A percentile compares a stretch with the other conserved stretches of the same genome.
These are phyloP conservation scores for Fusarium incarnatum DNA, from an alignment of 2,329 filamentous ascomycete genomes.

Conservation along the genomic window DNA sequence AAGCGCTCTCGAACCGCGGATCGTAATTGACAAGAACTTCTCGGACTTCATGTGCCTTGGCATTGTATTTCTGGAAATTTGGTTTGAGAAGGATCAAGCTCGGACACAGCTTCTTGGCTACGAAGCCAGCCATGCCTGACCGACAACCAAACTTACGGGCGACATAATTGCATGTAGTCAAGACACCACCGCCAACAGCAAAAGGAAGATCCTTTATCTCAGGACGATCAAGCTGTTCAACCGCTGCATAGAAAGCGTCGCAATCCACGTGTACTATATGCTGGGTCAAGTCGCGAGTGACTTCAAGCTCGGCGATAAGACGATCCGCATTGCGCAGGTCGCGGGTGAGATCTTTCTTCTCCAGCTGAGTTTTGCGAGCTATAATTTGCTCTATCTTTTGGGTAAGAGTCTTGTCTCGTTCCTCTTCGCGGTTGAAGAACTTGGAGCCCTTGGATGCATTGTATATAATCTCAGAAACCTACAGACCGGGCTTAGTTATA, in stretches of 20 bases:
- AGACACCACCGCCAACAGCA: slow-evolving; percentile 80
- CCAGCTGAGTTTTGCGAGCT: slow-evolving; percentile 78
- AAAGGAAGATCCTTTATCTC: slow-evolving; percentile 90
- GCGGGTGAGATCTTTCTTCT: slow-evolving; percentile 77
- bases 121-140: slow-evolving; percentile 95
- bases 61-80: slow-evolving; percentile 90
- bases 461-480: slow-evolving; percentile 95
- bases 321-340: slow-evolving; percentile 84
- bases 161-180: slow-evolving; percentile 84
- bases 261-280: slow-evolving; percentile 93
- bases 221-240: slow-evolving; percentile 85
- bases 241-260: slow-evolving; percentile 96
- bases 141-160: slow-evolving; percentile 91
- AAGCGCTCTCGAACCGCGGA: slow-evolving; percentile 89
- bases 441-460: slow-evolving; percentile 96
- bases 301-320: slow-evolving; percentile 82
- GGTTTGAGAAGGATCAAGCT: slow-evolving; percentile 83
- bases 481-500: slow-evolving; percentile 46
- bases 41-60: slow-evolving; percentile 89
- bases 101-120: slow-evolving; percentile 93
- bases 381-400: slow-evolving; percentile 86
- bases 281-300: slow-evolving; percentile 83
- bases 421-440: slow-evolving; percentile 92
- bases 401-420: slow-evolving; percentile 83
- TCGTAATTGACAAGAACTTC: slow-evolving; percentile 89